Base-by-base conservation (phyloP, 495 filamentous ascomycete species). In the Annulohypoxylon maeteangense region DNA sequence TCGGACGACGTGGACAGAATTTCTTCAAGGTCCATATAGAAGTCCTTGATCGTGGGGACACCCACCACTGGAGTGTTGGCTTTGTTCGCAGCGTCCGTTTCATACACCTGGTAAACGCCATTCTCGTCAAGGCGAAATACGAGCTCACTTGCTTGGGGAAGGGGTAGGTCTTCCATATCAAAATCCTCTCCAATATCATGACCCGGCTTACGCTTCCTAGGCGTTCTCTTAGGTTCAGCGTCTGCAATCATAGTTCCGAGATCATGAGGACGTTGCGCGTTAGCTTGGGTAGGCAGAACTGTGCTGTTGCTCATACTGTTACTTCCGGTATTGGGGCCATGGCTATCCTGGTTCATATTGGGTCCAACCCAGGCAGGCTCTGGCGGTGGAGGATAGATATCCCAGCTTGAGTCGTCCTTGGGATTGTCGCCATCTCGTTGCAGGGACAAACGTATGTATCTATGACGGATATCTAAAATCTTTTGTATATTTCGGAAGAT, bases 141-240 rank as follows among this genome's bases (percentile, higher is more conserved):
- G 76, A 92, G 89, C 76, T 91, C 89, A 34, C 90, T 90, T 48
- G 83, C 70, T 8, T 79, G 84, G 2, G 95, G 93, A 7, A 97
- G 77, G 8, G 94, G 93, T 29, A 87, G 73, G 65, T 97, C 92
- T 1, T 88, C 85, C 75, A 98, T 86, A 72, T 93, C 85, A 71
- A 99, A 99, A 78, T 96, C 93, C 76, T 91, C 92, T 7, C 95
- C 95, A 71, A 98, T 93, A 68, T 97, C 87, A 68, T 95, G 87
- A 4, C 96, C 96, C 66, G 92, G 90, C 76, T 99, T 99, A 62
- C 95, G 87, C 70, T 82, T 90, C 77, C 84, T 89, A 0, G 67
- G 71, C 16, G 80, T 74, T 29, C 74, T 80, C 27, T 70, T 79
- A n/a, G 38, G 70, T 18, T 57, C 70, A 0, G 68, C 34, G 20